Conservation (phyloP, 228 moss, liverwort and hornwort species). For the Sphagnum magellanicum region DNA sequence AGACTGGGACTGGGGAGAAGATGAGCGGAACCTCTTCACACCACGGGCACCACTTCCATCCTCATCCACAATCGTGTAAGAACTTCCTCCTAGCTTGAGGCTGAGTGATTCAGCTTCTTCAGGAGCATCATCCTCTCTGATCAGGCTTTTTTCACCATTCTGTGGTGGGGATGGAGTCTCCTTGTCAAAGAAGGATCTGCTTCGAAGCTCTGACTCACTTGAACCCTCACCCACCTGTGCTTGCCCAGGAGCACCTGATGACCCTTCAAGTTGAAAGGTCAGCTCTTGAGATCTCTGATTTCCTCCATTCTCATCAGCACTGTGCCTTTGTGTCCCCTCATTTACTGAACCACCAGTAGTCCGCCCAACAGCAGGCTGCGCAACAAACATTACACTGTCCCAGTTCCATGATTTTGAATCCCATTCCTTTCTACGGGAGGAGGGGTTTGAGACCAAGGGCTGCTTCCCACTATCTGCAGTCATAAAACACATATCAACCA, state of each 20-base stretch:
- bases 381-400: slow-evolving; percentile 50
- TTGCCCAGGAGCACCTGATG: slow-evolving; percentile 22
- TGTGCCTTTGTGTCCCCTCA: slow-evolving; percentile 14
- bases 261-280: slow-evolving; percentile 26
- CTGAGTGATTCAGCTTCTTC: slow-evolving; percentile 75
- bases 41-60: slow-evolving; percentile 32
- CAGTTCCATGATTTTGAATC: slow-evolving; percentile 65
- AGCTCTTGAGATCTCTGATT: slow-evolving; percentile 13
- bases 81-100: slow-evolving; percentile 73
- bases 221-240: background rate
- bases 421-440: slow-evolving; percentile 49
- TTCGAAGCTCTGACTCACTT: slow-evolving; percentile 30
- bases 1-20: slow-evolving; percentile 70
- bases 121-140: slow-evolving; percentile 60
- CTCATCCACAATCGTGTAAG: slow-evolving; percentile 57
- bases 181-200: slow-evolving; percentile 33
- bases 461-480: slow-evolving; percentile 33
- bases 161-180: slow-evolving; percentile 38
- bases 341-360: slow-evolving; percentile 8
- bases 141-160: slow-evolving; percentile 48
- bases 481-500: too few relatives aligned
- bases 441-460: slow-evolving; percentile 9
- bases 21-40: slow-evolving; percentile 70
- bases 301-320: slow-evolving; percentile 18
- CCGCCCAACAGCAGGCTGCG: slow-evolving; percentile 39